These are phyloP conservation scores for Chlorencoelia australis DNA, from an alignment of 2,329 filamentous ascomycete species.

Conservation along the genomic window DNA sequence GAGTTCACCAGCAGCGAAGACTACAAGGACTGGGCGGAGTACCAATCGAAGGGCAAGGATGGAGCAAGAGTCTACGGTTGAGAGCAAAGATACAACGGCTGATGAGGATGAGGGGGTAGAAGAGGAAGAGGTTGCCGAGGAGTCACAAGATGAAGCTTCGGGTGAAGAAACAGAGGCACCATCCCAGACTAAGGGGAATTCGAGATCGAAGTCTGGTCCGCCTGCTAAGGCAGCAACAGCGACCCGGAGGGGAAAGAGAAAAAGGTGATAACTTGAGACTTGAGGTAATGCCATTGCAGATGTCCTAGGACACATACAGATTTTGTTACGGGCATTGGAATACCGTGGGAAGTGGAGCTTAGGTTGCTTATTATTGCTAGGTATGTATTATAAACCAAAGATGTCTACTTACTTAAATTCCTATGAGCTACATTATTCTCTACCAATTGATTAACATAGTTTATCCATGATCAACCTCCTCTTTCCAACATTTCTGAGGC, in stretches of 20 bases:
- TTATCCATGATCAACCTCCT: no score
- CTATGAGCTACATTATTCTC: no score
- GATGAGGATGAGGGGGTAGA: constrained; percentile 27
- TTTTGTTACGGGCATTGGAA: no score
- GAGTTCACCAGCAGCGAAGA: constrained; percentile 32
- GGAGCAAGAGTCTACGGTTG: constrained; percentile 29
- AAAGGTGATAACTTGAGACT: no score
- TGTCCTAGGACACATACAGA: no score
- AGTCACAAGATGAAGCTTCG: constrained; percentile 28
- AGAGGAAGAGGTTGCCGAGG: constrained; percentile 27
- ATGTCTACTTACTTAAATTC: no score
- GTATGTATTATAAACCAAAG: no score
- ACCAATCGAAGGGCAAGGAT: constrained; percentile 35
- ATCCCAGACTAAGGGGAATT: constrained; percentile 19
- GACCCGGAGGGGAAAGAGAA: constrained; percentile 23
- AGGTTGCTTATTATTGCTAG: no score
- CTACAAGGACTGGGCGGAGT: constrained; percentile 24
- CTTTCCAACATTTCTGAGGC: no score
- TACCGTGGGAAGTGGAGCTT: no score
- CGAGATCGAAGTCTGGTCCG: constrained; percentile 15
- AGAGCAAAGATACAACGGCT: constrained; percentile 26
- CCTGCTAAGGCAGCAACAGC: constrained; percentile 11
- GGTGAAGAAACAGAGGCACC: constrained; percentile 27
- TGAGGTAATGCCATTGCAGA: no score
- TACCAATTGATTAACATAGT: no score